phyloP scores from a whole-genome alignment of 2,329 filamentous ascomycete genomes.

The Fusarium subtropicale region DNA sequence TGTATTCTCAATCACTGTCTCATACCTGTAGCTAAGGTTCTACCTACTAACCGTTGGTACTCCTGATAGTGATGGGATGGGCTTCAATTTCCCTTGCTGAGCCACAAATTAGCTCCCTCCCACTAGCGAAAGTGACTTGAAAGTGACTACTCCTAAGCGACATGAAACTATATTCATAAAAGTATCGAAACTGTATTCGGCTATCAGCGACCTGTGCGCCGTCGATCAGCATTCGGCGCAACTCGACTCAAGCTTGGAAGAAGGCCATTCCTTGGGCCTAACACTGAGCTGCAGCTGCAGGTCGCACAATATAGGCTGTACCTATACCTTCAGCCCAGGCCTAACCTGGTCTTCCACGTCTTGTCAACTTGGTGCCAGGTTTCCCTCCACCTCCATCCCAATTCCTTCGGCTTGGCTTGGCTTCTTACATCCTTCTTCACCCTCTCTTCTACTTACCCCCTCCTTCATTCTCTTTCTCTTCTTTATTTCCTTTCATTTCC shows the following conservation, averaged over 20 bases:
- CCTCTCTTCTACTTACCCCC: constrained; percentile 37
- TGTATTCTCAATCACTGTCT: constrained; percentile 3
- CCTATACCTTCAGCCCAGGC: constrained; percentile 3
- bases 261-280: constrained; percentile 13
- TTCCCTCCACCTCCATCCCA: constrained; percentile 35
- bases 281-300: constrained; percentile 9
- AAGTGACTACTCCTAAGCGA: neutral
- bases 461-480: constrained; percentile 8
- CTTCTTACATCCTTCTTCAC: constrained; percentile 17
- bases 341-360: constrained; percentile 11
- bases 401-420: constrained; percentile 24
- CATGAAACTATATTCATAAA: neutral
- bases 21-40: neutral
- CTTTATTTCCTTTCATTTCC: constrained; percentile 14
- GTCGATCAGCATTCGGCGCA: constrained; percentile 21
- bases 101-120: constrained; percentile 39
- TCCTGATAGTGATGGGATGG: constrained; percentile 16
- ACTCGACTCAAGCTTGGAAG: constrained; percentile 27
- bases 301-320: constrained; percentile 16
- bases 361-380: constrained; percentile 37
- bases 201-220: constrained; percentile 21
- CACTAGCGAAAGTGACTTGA: constrained; percentile 24
- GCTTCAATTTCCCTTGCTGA: constrained; percentile 40
- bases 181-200: constrained; percentile 17
- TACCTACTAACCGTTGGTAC: neutral